phyloP scores from a whole-genome alignment of 495 filamentous ascomycete genomes.

The Penicillium canariense region DNA sequence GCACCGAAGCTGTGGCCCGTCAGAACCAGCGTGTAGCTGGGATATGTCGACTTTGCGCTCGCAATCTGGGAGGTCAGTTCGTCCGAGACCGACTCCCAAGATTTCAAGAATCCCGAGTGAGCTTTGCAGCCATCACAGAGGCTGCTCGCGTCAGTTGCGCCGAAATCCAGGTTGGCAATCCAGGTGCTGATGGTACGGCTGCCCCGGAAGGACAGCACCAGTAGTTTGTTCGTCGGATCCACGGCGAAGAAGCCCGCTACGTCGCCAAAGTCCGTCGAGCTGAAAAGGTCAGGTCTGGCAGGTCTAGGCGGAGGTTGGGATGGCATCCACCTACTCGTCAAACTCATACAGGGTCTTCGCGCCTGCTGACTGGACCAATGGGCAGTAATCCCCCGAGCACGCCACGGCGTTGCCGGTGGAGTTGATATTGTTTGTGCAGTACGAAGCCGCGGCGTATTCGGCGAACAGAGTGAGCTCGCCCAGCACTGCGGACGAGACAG shows the following conservation, averaged over 20 bases:
- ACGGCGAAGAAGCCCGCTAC: conserved; percentile 67
- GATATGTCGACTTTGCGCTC: conserved; percentile 37
- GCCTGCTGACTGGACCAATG: conserved; percentile 53
- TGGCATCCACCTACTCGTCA: conserved; percentile 48
- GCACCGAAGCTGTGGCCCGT: conserved; percentile 71
- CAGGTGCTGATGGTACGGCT: conserved; percentile 61
- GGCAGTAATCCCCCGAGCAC: conserved; percentile 60
- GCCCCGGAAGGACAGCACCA: conserved; percentile 72
- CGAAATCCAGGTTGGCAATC: conserved; percentile 59
- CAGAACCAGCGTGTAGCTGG: conserved; percentile 52
- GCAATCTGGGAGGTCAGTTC: conserved; percentile 37
- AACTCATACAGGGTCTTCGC: conserved; percentile 59
- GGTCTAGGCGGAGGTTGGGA: neutral
- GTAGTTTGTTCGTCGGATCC: conserved; percentile 58
- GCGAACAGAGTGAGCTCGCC: conserved; percentile 58
- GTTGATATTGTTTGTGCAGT: conserved; percentile 58
- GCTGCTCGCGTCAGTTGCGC: conserved; percentile 24
- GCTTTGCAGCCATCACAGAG: conserved; percentile 48
- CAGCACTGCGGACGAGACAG: conserved; percentile 27
- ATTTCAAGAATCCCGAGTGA: conserved; percentile 54
- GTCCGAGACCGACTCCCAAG: conserved; percentile 50
- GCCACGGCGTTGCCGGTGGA: conserved; percentile 46
- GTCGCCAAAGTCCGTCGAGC: conserved; percentile 52
- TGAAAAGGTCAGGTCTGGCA: conserved; percentile 24
- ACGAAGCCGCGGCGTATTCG: conserved; percentile 68